Evolutionary conservation across 192 early-diverging fungal species (phyloP).

Genomic region (Linnemannia elongata): DNA sequence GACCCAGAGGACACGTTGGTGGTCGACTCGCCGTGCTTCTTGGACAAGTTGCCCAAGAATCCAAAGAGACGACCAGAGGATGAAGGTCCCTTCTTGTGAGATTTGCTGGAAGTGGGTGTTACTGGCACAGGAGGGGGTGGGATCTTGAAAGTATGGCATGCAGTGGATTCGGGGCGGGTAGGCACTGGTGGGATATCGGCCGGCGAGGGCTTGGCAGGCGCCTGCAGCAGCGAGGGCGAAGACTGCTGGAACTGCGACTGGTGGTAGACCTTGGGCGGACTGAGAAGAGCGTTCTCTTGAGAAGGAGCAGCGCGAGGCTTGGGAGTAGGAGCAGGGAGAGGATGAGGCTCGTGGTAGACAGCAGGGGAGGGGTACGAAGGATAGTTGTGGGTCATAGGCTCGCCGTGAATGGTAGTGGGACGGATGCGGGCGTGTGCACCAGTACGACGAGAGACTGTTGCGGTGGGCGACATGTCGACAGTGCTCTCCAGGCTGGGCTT

Average conservation of each 20-base stretch:
- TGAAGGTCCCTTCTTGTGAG: conserved; percentile 43
- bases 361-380: conserved; percentile 17
- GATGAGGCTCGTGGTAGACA: conserved; percentile 39
- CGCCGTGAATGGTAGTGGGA: conserved; percentile 54
- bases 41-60: conserved; percentile 49
- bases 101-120: conserved; percentile 8
- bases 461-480: conserved; percentile 44
- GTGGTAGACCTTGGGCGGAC: conserved; percentile 34
- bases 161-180: conserved; percentile 14
- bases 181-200: conserved; percentile 44
- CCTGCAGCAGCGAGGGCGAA: conserved; percentile 37
- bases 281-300: conserved; percentile 29
- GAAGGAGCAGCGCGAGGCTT: conserved; percentile 33
- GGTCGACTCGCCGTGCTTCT: conserved; percentile 48
- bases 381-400: conserved; percentile 47
- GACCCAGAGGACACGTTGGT: conserved; percentile 16
- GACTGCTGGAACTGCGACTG: conserved; percentile 48
- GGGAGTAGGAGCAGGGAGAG: conserved; percentile 19
- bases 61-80: conserved; percentile 50
- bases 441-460: conserved; percentile 41
- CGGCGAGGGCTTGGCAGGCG: conserved; percentile 3
- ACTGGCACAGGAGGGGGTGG: conserved; percentile 29
- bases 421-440: conserved; percentile 37
- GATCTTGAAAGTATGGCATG: conserved; percentile 1
- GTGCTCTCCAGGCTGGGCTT: conserved; percentile 36